Percentiles rank a stretch among this genome's conserved stretches.
These are phyloP conservation scores for Neonectria neomacrospora DNA, from an alignment of 2,329 filamentous ascomycete species.

Conservation along the genomic window DNA sequence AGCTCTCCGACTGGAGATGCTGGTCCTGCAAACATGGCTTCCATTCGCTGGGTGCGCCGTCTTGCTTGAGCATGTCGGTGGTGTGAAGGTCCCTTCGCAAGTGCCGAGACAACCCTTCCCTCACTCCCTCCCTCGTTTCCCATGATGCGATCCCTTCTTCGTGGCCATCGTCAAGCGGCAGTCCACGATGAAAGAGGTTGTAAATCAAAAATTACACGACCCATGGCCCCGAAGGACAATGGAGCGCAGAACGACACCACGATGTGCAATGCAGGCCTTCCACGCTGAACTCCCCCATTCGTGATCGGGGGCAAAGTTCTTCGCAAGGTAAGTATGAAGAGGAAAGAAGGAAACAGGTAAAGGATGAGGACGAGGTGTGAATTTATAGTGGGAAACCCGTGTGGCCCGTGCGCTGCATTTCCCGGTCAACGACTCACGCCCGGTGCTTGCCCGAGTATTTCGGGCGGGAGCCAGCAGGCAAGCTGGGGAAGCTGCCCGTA, in stretches of 20 bases:
- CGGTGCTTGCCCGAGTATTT: too few relatives aligned
- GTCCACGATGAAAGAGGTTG: conserved; percentile 57
- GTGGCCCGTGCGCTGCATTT: conserved; percentile 30
- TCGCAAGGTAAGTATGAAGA: conserved; percentile 65
- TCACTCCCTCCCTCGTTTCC: too few relatives aligned
- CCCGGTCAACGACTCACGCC: background rate
- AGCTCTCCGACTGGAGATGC: background rate
- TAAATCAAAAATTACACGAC: conserved; percentile 62
- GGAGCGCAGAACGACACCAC: conserved; percentile 59
- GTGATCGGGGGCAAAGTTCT: conserved; percentile 54
- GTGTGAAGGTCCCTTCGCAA: background rate
- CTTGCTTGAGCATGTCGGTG: background rate
- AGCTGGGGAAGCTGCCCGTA: too few relatives aligned
- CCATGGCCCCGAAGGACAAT: conserved; percentile 65
- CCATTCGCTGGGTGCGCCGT: background rate
- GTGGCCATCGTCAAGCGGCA: conserved; percentile 50
- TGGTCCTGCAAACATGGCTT: background rate
- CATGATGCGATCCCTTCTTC: conserved; percentile 53
- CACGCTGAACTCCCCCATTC: conserved; percentile 54
- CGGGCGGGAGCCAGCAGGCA: background rate
- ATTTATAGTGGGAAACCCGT: conserved; percentile 13
- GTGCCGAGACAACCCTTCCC: background rate
- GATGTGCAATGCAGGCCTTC: conserved; percentile 65
- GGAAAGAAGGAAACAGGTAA: conserved; percentile 25
- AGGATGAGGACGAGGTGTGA: conserved; percentile 20